These are phyloP conservation scores for Dactylellina haptotyla DNA, from an alignment of 2,329 filamentous ascomycete genomes.

Conservation along the genomic window DNA sequence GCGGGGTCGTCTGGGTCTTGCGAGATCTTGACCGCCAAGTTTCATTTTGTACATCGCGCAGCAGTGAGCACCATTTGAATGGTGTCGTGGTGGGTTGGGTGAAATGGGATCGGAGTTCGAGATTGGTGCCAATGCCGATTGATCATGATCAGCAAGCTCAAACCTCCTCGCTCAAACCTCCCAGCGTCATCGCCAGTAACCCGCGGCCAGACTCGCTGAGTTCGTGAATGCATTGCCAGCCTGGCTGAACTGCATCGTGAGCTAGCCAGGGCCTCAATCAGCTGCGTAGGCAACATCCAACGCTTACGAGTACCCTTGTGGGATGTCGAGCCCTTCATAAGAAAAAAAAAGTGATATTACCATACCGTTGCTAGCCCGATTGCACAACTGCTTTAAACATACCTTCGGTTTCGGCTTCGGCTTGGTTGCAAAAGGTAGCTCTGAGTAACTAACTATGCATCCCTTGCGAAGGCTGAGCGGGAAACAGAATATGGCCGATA, in stretches of 20 bases:
- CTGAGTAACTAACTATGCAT: too few relatives aligned
- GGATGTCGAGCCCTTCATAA: not conserved
- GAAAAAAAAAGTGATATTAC: slow-evolving; percentile 7
- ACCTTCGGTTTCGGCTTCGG: too few relatives aligned
- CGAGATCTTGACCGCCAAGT: slow-evolving; percentile 35
- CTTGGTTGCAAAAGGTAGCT: too few relatives aligned
- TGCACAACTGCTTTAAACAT: not conserved
- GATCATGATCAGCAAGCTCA: slow-evolving; percentile 20
- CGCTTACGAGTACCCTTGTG: slow-evolving; percentile 33
- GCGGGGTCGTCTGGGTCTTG: slow-evolving; percentile 11
- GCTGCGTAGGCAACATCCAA: slow-evolving; percentile 31
- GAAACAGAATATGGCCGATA: too few relatives aligned
- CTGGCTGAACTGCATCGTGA: slow-evolving; percentile 27
- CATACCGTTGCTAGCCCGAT: not conserved
- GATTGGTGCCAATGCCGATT: not conserved
- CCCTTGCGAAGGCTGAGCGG: too few relatives aligned
- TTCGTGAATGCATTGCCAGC: slow-evolving; percentile 44
- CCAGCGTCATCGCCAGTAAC: slow-evolving; percentile 19
- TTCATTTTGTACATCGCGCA: slow-evolving; percentile 15
- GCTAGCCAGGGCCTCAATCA: slow-evolving; percentile 5
- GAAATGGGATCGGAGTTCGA: not conserved
- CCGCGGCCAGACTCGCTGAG: slow-evolving; percentile 5
- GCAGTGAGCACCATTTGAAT: too few relatives aligned
- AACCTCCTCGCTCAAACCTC: slow-evolving; percentile 27
- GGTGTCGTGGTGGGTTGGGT: too few relatives aligned